Evolutionary conservation across 1,284 basidiomycete genomes (phyloP), one percentile per base, ranked within the genome.

Genomic region (Naganishia sp.): DNA sequence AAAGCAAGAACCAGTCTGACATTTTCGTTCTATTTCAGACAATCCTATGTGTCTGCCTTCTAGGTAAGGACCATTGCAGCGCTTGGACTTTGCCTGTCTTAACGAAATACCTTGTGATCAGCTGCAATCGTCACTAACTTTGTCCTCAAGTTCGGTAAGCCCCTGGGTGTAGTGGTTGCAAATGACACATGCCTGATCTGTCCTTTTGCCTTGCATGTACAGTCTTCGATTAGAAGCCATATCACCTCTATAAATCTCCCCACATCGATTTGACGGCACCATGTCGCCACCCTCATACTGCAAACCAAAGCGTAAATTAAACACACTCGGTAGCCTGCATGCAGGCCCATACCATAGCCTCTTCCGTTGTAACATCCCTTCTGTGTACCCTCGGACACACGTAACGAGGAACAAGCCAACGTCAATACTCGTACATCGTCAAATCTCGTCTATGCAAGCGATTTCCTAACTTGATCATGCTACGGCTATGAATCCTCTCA

Each of bases 91-190:
- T 31, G 9, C 18, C 2, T 15, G 5, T 10, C 6, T 21, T 21
- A 21, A 54, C 32, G 2, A 11, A 49, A n/a, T 35, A 54, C 15
- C 18, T 28, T 50, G n/a, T 41, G 18, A 10, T 23, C 23, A 61
- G 92, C 90, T 67, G 92, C 94, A 46, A 88, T 96, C 73, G 82
- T 92, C 62, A 87, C 88, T 81, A 96, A 96, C 80, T 95, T 96
- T 74, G 83, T 93, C 70, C 84, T 96, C 71, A 79, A 79, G 68
- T 77, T 79, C 32, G 73, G 68, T 69, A 35, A 58, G 68, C 28
- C 4, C 7, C 4, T 31, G 21, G 1, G 21, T 46, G 49, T n/a
- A 7, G 25, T 35, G 3, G 39, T 35, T 21, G 9, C 45, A 21
- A n/a, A 50, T 17, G 21, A 25, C 21, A 21, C 23, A 25, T 18